Percentiles rank a stretch among this genome's conserved stretches.
phyloP scores from a whole-genome alignment of 1,284 basidiomycete genomes.

The Trichosporon asahii region DNA sequence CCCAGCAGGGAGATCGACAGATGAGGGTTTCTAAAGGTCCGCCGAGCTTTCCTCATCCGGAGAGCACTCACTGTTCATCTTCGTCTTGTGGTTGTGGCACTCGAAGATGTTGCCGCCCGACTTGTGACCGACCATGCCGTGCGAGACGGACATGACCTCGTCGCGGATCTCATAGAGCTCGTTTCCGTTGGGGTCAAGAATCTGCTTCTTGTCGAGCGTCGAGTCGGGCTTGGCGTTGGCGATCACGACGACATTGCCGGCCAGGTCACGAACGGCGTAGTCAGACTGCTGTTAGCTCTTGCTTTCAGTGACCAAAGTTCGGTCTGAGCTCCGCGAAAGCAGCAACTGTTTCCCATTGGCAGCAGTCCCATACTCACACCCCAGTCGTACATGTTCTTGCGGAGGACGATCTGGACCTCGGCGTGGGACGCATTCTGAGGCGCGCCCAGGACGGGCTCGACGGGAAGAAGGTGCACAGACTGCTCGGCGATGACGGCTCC shows the following conservation, averaged over 20 bases:
- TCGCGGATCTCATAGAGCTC: background rate
- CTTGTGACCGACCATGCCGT: background rate
- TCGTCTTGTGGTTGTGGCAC: background rate
- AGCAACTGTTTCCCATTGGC: too few species aligned
- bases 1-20: too few species aligned
- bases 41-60: background rate
- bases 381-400: slow-evolving; percentile 1
- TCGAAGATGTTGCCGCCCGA: background rate
- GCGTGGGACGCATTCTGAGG: background rate
- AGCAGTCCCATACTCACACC: background rate
- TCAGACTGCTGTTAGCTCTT: background rate
- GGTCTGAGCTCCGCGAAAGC: too few species aligned
- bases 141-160: background rate
- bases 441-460: background rate
- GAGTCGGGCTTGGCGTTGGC: background rate
- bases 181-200: background rate
- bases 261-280: background rate
- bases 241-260: background rate
- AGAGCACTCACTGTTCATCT: background rate
- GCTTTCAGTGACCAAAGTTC: background rate
- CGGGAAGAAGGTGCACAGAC: background rate
- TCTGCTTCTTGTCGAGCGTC: background rate
- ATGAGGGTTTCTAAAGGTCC: too few species aligned
- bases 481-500: background rate
- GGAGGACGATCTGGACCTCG: background rate